Evolutionary conservation across 768 basidiomycete species (phyloP), one percentile per base, ranked within the genome.

Genomic region (Kwoniella sp.): DNA sequence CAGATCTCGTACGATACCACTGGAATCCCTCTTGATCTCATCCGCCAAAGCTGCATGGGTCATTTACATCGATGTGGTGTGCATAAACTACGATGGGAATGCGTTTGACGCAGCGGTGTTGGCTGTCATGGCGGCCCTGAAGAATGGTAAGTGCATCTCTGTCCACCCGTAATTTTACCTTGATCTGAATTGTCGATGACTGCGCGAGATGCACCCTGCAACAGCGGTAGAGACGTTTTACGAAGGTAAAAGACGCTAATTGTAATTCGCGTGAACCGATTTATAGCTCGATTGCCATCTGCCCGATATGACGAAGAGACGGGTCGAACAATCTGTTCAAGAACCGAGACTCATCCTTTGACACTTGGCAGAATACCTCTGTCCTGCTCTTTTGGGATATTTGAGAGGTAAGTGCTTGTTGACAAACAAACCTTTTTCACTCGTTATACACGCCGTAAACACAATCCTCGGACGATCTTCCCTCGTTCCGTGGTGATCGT

Each of bases 81-180:
- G 95, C 77, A 91, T 99, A 68, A 98, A 96, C 81, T 96, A 95
- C 76, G 94, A 98, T 77, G 96, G 96, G 5, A 98, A 97, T 74
- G 89, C 85, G 1, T 92, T 94, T 63, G 96, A 99, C 68, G 92
- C 96, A 0, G 85, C 91, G 0, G 83, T 97, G 10, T 77, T 97
- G 22, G 91, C 92, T 0, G 90, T 94, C 83, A 86, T 92, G 53
- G 87, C 89, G 9, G 93, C 95, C 5, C 82, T 98, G 48, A 85
- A 83, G 77, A 91, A 92, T 65, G 89, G 93, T 95, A 70, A 53
- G 90, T 74, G 40, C 13, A 2, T 50, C 17, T 9, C 17, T 44
- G 10, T 33, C 33, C 6, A 33, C 33, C 33, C 33, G 33, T 13
- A n/a, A n/a, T n/a, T n/a, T n/a, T n/a, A n/a, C n/a, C n/a, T n/a